phyloP scores from a whole-genome alignment of 177 flowering plant genomes.

The Vitis hybrid region DNA sequence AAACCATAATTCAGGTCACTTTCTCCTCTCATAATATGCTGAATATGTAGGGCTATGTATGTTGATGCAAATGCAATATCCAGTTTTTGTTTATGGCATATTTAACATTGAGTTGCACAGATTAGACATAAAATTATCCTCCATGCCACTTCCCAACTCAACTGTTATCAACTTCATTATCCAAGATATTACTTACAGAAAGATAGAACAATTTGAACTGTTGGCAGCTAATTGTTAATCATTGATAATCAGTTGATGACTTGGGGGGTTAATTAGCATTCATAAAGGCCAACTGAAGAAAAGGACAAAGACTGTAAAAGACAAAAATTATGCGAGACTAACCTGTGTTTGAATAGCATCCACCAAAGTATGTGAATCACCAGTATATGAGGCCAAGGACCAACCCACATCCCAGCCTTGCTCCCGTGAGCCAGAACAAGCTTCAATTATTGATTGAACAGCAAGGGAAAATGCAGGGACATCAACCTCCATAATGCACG shows the following conservation, averaged over 20 bases:
- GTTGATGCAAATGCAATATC: too few relatives aligned
- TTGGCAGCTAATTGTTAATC: too few relatives aligned
- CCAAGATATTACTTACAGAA: too few relatives aligned
- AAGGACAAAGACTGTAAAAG: background rate
- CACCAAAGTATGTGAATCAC: slow-evolving; percentile 29
- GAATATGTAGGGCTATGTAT: too few relatives aligned
- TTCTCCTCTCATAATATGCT: background rate
- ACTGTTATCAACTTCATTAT: too few relatives aligned
- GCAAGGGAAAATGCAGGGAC: slow-evolving; percentile 66
- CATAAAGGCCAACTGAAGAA: background rate
- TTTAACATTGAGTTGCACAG: too few relatives aligned
- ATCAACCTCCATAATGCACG: slow-evolving; percentile 49
- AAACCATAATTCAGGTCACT: background rate
- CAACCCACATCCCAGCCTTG: slow-evolving; percentile 93
- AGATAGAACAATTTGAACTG: too few relatives aligned
- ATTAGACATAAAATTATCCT: too few relatives aligned
- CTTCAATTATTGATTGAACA: slow-evolving; percentile 66
- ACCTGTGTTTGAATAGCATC: slow-evolving; percentile 48
- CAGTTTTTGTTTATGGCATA: too few relatives aligned
- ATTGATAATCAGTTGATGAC: too few relatives aligned
- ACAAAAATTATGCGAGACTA: slow-evolving; percentile 11
- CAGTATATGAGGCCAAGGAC: slow-evolving; percentile 59
- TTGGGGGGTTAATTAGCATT: too few relatives aligned
- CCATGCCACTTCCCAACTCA: too few relatives aligned
- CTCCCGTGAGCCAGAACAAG: slow-evolving; percentile 50